phyloP scores from a whole-genome alignment of 352 stramenopile species.

The Paralagenidium karlingii region DNA sequence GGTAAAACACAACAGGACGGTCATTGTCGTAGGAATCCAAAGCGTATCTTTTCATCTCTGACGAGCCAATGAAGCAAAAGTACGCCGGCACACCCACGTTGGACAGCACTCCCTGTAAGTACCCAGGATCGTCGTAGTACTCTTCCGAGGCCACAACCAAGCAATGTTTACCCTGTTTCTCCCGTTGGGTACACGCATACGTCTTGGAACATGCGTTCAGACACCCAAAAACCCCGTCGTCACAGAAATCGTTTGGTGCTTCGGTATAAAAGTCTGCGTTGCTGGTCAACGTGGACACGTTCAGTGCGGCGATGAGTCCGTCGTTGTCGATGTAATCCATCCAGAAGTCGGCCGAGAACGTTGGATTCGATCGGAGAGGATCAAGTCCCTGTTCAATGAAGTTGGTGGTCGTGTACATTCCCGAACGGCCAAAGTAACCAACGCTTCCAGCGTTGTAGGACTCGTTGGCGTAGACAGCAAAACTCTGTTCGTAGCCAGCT shows the following conservation, averaged over 20 bases:
- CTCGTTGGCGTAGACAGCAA: conserved; percentile 24
- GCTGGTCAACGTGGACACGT: conserved; percentile 9
- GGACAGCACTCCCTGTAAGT: conserved; percentile 24
- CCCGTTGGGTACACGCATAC: conserved; percentile 22
- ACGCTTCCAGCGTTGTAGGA: conserved; percentile 11
- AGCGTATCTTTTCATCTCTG: conserved; percentile 16
- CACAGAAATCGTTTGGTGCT: conserved; percentile 8
- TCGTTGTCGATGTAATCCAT: conserved; percentile 28
- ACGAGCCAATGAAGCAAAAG: conserved; percentile 49
- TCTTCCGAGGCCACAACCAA: conserved; percentile 27
- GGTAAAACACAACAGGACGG: conserved; percentile 31
- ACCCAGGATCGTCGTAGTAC: conserved; percentile 12
- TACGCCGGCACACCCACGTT: conserved; percentile 42
- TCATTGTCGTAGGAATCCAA: conserved; percentile 11
- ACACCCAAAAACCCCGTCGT: conserved; percentile 23
- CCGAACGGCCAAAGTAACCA: conserved; percentile 21
- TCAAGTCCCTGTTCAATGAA: conserved; percentile 19
- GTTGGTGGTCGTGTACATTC: conserved; percentile 21
- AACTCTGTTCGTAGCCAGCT: conserved; percentile 42
- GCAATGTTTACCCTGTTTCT: conserved; percentile 15
- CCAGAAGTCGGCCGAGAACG: conserved; percentile 37
- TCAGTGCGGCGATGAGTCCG: conserved; percentile 16
- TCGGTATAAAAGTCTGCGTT: conserved; percentile 10
- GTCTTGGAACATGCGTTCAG: conserved; percentile 25
- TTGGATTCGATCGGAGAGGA: conserved; percentile 7